Evolutionary conservation across 75 land plant genomes (phyloP).

Genomic region (Selaginella moellendorffii): DNA sequence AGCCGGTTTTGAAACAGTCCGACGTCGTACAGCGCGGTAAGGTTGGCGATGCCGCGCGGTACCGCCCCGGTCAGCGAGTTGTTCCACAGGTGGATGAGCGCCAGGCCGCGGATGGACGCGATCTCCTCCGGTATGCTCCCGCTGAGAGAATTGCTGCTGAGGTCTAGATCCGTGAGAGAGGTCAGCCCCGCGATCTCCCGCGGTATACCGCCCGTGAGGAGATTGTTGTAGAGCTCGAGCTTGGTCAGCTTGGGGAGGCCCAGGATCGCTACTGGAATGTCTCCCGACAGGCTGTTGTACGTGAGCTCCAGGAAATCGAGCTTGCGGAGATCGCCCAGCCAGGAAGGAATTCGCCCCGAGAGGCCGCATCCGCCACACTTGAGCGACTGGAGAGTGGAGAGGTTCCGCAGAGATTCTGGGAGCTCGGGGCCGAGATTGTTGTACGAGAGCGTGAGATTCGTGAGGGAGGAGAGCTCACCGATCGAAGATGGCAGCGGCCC

Average conservation of each 20-base stretch:
- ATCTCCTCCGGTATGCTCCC: slow-evolving; percentile 28
- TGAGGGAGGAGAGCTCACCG: not conserved
- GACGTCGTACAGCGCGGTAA: slow-evolving; percentile 30
- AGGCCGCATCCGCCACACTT: slow-evolving; percentile 34
- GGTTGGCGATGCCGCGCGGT: slow-evolving; percentile 28
- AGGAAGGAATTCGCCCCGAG: slow-evolving; percentile 36
- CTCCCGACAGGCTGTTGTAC: slow-evolving; percentile 35
- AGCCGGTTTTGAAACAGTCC: slow-evolving; percentile 38
- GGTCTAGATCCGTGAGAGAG: slow-evolving; percentile 37
- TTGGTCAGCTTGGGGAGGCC: slow-evolving; percentile 33
- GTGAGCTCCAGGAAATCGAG: slow-evolving; percentile 43
- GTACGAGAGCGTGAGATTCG: not conserved
- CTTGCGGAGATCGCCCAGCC: slow-evolving; percentile 31
- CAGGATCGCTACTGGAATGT: slow-evolving; percentile 39
- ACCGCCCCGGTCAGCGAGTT: slow-evolving; percentile 33
- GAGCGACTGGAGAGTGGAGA: slow-evolving; percentile 33
- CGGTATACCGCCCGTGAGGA: slow-evolving; percentile 48
- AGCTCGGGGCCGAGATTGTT: slow-evolving; percentile 39
- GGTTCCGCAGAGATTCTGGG: slow-evolving; percentile 31
- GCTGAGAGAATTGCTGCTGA: slow-evolving; percentile 32
- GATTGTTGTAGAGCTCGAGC: slow-evolving; percentile 47
- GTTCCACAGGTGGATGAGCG: slow-evolving; percentile 22
- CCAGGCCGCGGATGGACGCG: slow-evolving; percentile 18
- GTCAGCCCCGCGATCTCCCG: slow-evolving; percentile 36
- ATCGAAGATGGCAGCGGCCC: not conserved